phyloP scores from a whole-genome alignment of 805 yeast genomes.

The Pichia thaimueangensis region DNA sequence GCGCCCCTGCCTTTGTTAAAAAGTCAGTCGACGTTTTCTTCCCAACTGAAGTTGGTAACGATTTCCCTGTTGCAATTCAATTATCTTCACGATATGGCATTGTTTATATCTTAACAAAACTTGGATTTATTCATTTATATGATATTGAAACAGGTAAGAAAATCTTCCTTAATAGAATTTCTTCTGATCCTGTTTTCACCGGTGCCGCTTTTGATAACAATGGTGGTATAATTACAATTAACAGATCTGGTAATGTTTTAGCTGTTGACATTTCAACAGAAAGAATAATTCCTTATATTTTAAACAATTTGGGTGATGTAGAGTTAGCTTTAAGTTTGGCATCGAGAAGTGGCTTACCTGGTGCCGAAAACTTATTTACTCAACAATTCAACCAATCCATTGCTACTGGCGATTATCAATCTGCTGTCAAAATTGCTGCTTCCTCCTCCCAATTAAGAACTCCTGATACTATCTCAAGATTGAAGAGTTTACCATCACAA shows the following conservation, averaged over 20 bases:
- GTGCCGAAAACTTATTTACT: slow-evolving; percentile 86
- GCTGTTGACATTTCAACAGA: slow-evolving; percentile 84
- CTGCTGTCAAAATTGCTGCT: slow-evolving; percentile 96
- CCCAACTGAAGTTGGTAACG: slow-evolving; percentile 94
- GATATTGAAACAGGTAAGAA: slow-evolving; percentile 90
- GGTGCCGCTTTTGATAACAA: slow-evolving; percentile 66
- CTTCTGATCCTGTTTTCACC: slow-evolving; percentile 92
- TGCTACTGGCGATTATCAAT: slow-evolving; percentile 77
- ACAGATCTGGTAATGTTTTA: slow-evolving; percentile 91
- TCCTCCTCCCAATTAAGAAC: slow-evolving; percentile 90
- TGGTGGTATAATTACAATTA: slow-evolving; percentile 87
- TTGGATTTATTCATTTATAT: slow-evolving; percentile 92
- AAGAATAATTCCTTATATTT: slow-evolving; percentile 81
- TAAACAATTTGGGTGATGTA: slow-evolving; percentile 80
- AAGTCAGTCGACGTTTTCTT: slow-evolving; percentile 88
- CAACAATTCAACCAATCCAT: slow-evolving; percentile 88
- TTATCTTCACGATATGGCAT: slow-evolving; percentile 83
- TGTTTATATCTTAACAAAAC: slow-evolving; percentile 83
- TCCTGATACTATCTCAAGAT: slow-evolving; percentile 86
- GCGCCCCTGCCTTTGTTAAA: slow-evolving; percentile 77
- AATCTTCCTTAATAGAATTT: slow-evolving; percentile 91
- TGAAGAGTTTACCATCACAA: slow-evolving; percentile 83
- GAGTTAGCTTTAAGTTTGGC: slow-evolving; percentile 82
- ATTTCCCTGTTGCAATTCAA: slow-evolving; percentile 92
- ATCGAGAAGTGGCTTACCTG: slow-evolving; percentile 93